A percentile compares a stretch with the other conserved stretches of the same genome.
phyloP scores from a whole-genome alignment of 805 yeast species.

The Candida namnaoensis region DNA sequence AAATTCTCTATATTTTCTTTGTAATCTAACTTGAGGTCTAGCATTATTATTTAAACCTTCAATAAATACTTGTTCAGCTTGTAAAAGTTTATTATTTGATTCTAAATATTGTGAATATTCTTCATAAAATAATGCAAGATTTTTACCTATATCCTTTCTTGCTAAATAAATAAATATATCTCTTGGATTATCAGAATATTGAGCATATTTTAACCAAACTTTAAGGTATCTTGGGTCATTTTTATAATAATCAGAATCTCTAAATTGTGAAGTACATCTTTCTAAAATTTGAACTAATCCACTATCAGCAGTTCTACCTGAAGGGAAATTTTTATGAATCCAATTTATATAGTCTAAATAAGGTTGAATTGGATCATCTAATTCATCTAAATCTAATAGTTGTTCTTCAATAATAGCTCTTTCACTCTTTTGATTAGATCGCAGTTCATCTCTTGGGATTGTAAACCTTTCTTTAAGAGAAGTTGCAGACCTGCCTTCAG shows the following conservation, averaged over 20 bases:
- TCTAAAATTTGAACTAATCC: slow-evolving; percentile 62
- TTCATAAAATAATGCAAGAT: slow-evolving; percentile 67
- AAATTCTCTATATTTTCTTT: slow-evolving; percentile 35
- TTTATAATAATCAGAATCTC: slow-evolving; percentile 57
- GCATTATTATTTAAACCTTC: slow-evolving; percentile 55
- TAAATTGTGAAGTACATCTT: slow-evolving; percentile 60
- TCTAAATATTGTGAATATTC: slow-evolving; percentile 65
- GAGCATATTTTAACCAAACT: slow-evolving; percentile 76
- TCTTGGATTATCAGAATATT: slow-evolving; percentile 57
- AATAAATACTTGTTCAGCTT: slow-evolving; percentile 52
- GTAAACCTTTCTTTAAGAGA: slow-evolving; percentile 39
- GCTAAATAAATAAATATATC: slow-evolving; percentile 67
- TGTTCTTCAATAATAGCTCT: slow-evolving; percentile 39
- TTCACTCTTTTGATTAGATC: slow-evolving; percentile 21
- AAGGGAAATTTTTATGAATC: slow-evolving; percentile 55
- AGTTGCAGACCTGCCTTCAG: slow-evolving; percentile 61
- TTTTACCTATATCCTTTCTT: slow-evolving; percentile 60
- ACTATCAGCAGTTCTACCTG: slow-evolving; percentile 52
- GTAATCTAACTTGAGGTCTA: slow-evolving; percentile 48
- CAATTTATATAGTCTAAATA: slow-evolving; percentile 71
- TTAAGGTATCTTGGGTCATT: slow-evolving; percentile 76
- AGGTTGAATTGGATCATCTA: slow-evolving; percentile 79
- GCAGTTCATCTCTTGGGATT: slow-evolving; percentile 17
- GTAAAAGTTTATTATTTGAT: slow-evolving; percentile 30
- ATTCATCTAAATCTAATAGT: slow-evolving; percentile 43